Conservation (phyloP, 306 rosid genomes). For the Medicago lupulina region DNA sequence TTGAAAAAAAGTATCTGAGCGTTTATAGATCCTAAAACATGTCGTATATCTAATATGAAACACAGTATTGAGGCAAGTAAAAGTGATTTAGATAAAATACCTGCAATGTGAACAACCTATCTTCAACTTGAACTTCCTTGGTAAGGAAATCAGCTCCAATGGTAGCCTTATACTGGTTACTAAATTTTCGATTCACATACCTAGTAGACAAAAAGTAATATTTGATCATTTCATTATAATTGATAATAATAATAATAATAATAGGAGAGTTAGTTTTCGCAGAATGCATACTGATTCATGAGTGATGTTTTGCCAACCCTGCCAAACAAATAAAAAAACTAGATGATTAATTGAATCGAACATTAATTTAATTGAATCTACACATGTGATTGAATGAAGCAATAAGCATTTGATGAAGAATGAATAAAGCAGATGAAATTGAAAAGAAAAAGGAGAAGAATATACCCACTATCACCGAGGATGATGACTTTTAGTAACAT, state of each 20-base stretch:
- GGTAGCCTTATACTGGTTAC: constrained; percentile 98
- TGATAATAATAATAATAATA: neutral
- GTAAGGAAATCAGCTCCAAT: constrained; percentile 99
- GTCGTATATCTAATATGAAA: neutral
- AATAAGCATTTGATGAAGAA: too few species aligned
- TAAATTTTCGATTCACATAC: constrained; percentile 96
- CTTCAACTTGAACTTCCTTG: constrained; percentile 98
- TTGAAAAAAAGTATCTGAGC: too few species aligned
- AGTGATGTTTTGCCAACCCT: constrained; percentile 98
- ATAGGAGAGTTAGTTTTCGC: constrained; percentile 18
- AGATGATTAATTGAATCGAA: too few species aligned
- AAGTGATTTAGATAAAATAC: constrained; percentile 29
- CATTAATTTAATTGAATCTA: too few species aligned
- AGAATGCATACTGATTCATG: constrained; percentile 80
- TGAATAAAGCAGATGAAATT: too few species aligned
- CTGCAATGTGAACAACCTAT: constrained; percentile 96
- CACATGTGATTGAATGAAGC: neutral
- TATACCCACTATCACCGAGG: constrained; percentile 97
- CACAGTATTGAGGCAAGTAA: neutral
- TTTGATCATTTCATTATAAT: constrained; percentile 14
- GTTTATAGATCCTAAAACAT: neutral
- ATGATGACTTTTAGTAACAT: constrained; percentile 95
- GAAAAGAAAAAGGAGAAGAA: neutral
- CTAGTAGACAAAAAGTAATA: constrained; percentile 43
- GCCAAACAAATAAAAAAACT: constrained; percentile 47